Evolutionary conservation across 31 red algal genomes (phyloP).

Genomic region (Bonnemaisonia californica): DNA sequence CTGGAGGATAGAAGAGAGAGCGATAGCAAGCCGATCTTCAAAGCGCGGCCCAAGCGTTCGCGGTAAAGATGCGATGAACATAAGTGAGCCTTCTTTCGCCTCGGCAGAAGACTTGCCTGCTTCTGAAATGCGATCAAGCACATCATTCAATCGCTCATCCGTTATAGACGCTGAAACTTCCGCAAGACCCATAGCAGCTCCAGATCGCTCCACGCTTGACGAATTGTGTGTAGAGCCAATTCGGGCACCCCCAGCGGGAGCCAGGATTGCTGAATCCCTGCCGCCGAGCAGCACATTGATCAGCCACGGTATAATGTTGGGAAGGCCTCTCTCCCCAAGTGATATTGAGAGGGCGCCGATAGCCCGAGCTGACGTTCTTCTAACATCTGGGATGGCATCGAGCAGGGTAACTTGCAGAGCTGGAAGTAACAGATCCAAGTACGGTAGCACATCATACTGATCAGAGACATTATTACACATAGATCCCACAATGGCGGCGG

Average conservation of each 20-base stretch:
- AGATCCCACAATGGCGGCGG: constrained; percentile 93
- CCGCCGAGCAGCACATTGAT: constrained; percentile 52
- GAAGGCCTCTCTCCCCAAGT: constrained; percentile 70
- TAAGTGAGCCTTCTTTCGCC: constrained; percentile 79
- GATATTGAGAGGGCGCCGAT: constrained; percentile 81
- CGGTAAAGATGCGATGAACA: constrained; percentile 88
- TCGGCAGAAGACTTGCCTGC: constrained; percentile 49
- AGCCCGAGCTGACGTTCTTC: constrained; percentile 78
- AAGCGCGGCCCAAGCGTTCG: constrained; percentile 67
- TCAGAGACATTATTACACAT: constrained; percentile 91
- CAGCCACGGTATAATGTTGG: constrained; percentile 71
- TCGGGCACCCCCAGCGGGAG: constrained; percentile 17
- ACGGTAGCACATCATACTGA: constrained; percentile 81
- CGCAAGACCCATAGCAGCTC: constrained; percentile 92
- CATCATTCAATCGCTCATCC: constrained; percentile 65
- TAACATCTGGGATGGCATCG: constrained; percentile 89
- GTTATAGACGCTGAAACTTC: constrained; percentile 70
- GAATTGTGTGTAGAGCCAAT: constrained; percentile 21
- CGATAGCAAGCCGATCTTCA: constrained; percentile 66
- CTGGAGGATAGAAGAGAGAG: constrained; percentile 68
- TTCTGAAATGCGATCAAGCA: constrained; percentile 47
- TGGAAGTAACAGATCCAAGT: constrained; percentile 83
- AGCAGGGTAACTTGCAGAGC: constrained; percentile 71
- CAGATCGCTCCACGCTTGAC: constrained; percentile 86
- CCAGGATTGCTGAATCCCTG: neutral